Evolutionary conservation across 176 grass and related monocot genomes (phyloP), one percentile per base, ranked within the genome.

Genomic region (Eragrostis nindensis): DNA sequence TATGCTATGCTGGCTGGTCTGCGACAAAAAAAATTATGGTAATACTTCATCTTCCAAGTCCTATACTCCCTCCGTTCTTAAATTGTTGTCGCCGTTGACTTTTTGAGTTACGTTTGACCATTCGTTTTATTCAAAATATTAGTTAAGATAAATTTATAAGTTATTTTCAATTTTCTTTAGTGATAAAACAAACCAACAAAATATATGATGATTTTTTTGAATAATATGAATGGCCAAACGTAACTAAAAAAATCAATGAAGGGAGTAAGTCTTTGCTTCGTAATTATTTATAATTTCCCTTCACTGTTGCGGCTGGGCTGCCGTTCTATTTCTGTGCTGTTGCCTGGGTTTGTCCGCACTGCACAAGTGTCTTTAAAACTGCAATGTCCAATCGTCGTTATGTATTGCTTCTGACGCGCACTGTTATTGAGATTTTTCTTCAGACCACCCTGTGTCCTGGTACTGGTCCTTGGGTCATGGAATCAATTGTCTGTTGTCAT

Each of bases 1-100:
- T 98, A 95, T 88, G 88, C 95, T 82, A 83, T 98, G 92, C 78
- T 95, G 66, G 95, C 92, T 78, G 83, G 83, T 82, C 77, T 93
- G 83, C 88, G 92, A 71, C 95, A 98, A 72, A 98, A 89, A 77
- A 98, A 98, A 88, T 59, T 94, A 70, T 98, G 95, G 95, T 98
- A 88, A 60, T 75, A 29, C 40, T 50, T 43, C 22, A 62, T 45
- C 8, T 52, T 57, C 7, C 36, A n/a, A n/a, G n/a, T 57, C 57
- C 60, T n/a, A 27, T 3, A n/a, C n/a, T n/a, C n/a, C n/a, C n/a
- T n/a, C n/a, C n/a, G n/a, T n/a, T n/a, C n/a, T n/a, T n/a, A n/a
- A n/a, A n/a, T n/a, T n/a, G n/a, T n/a, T n/a, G n/a, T n/a, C n/a
- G n/a, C n/a, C n/a, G n/a, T n/a, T n/a, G n/a, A n/a, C n/a, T n/a